phyloP scores from a whole-genome alignment of 2,329 filamentous ascomycete genomes.

The Phaeosphaeriaceae sp. region DNA sequence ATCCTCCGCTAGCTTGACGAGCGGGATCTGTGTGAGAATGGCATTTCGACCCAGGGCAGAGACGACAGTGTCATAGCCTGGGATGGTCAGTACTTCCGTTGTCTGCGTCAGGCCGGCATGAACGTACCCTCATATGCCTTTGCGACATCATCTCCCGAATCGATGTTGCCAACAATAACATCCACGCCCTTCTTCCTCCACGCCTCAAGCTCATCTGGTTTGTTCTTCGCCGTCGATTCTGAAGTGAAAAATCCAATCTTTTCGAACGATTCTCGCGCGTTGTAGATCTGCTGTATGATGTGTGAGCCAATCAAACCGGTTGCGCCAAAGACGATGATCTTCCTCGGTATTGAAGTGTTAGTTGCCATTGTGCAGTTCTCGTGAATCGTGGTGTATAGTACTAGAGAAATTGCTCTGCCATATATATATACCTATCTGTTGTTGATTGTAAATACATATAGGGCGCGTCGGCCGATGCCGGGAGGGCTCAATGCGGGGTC shows the following conservation, averaged over 20 bases:
- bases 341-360: conserved; percentile 33
- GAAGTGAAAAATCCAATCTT: conserved; percentile 66
- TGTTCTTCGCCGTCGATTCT: conserved; percentile 57
- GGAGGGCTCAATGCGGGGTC: background rate
- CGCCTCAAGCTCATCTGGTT: conserved; percentile 57
- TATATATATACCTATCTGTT: background rate
- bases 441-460: background rate
- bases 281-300: conserved; percentile 60
- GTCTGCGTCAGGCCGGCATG: background rate
- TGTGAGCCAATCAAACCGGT: conserved; percentile 61
- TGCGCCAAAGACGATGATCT: conserved; percentile 61
- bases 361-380: conserved; percentile 9
- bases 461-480: background rate
- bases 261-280: conserved; percentile 54
- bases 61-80: conserved; percentile 69
- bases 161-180: conserved; percentile 64
- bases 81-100: background rate
- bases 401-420: background rate
- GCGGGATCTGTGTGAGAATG: conserved; percentile 65
- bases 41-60: conserved; percentile 70
- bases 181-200: conserved; percentile 58
- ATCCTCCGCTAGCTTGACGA: conserved; percentile 67
- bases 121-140: conserved; percentile 61
- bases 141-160: conserved; percentile 59
- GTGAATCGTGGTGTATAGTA: background rate